A percentile compares a stretch with the other conserved stretches of the same genome.
phyloP scores from a whole-genome alignment of 1,284 basidiomycete species.

The Papiliotrema fonsecae region DNA sequence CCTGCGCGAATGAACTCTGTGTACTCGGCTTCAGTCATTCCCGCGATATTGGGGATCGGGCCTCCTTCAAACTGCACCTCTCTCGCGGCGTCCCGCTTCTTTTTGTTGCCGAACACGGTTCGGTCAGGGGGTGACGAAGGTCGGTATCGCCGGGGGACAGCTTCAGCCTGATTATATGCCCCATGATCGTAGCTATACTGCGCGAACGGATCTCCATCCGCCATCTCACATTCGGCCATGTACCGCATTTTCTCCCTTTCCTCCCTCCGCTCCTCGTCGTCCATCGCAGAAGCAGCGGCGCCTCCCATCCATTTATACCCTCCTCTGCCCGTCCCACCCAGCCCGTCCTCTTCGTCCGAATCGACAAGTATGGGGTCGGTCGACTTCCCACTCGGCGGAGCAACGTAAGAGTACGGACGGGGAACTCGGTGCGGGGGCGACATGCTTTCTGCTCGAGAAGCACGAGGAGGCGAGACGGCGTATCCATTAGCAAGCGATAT shows the following conservation, averaged over 20 bases:
- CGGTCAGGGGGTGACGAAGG: neutral
- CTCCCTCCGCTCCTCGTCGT: neutral
- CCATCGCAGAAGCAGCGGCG: neutral
- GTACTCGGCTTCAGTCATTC: constrained; percentile 28
- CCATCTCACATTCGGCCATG: neutral
- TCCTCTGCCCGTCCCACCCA: neutral
- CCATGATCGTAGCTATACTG: neutral
- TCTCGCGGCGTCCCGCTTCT: constrained; percentile 6
- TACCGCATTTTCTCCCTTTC: neutral
- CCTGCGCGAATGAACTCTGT: constrained; percentile 20
- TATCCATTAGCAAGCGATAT: constrained; percentile 34
- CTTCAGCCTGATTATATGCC: neutral
- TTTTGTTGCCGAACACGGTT: neutral
- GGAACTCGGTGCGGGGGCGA: constrained; percentile 14
- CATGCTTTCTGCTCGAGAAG: constrained; percentile 13
- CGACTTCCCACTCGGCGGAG: neutral
- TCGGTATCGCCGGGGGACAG: neutral
- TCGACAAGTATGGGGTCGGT: neutral
- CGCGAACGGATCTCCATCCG: neutral
- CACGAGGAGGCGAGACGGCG: constrained; percentile 20
- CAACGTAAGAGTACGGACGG: neutral
- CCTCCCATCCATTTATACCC: neutral
- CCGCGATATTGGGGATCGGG: constrained; percentile 21
- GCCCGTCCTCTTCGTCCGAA: neutral
- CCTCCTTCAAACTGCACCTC: constrained; percentile 13